Conservation (phyloP, 495 filamentous ascomycete genomes). For the Trichoderma asperelloides region DNA sequence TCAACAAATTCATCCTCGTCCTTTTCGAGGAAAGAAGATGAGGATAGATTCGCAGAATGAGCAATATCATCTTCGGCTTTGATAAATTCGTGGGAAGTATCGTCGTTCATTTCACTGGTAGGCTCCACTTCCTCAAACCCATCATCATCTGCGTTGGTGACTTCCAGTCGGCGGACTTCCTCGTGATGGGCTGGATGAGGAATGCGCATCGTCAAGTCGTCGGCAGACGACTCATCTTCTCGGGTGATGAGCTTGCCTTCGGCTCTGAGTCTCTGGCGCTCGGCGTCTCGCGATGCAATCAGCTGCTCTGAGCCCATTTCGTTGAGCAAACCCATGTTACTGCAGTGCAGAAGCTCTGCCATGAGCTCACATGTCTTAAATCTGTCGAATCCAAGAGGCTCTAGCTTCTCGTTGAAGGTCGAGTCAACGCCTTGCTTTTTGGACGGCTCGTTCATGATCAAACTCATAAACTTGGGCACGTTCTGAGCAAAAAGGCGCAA, state of each 20-base stretch:
- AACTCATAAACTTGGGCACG: slow-evolving; percentile 91
- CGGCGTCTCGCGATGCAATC: slow-evolving; percentile 68
- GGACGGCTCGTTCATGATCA: slow-evolving; percentile 63
- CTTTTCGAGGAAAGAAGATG: slow-evolving; percentile 35
- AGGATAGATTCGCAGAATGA: slow-evolving; percentile 15
- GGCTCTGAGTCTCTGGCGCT: slow-evolving; percentile 66
- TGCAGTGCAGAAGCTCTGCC: slow-evolving; percentile 95
- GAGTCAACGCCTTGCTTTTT: slow-evolving; percentile 35
- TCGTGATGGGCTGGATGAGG: slow-evolving; percentile 38
- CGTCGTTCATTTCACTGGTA: slow-evolving; percentile 56
- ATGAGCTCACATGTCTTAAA: slow-evolving; percentile 99
- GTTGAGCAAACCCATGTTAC: slow-evolving; percentile 96
- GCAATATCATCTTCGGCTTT: slow-evolving; percentile 40
- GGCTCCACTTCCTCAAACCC: slow-evolving; percentile 87
- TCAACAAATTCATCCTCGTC: slow-evolving; percentile 64
- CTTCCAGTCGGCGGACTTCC: slow-evolving; percentile 50
- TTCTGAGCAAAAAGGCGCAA: slow-evolving; percentile 82
- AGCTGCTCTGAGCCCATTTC: slow-evolving; percentile 85
- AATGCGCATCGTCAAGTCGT: slow-evolving; percentile 38
- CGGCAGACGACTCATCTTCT: slow-evolving; percentile 26
- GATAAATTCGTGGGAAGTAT: slow-evolving; percentile 41
- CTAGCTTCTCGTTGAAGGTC: slow-evolving; percentile 83
- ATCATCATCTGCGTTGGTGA: slow-evolving; percentile 81
- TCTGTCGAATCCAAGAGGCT: slow-evolving; percentile 92
- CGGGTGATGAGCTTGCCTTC: slow-evolving; percentile 49